Evolutionary conservation across 495 filamentous ascomycete species (phyloP).

Genomic region (Copromyces sp.): DNA sequence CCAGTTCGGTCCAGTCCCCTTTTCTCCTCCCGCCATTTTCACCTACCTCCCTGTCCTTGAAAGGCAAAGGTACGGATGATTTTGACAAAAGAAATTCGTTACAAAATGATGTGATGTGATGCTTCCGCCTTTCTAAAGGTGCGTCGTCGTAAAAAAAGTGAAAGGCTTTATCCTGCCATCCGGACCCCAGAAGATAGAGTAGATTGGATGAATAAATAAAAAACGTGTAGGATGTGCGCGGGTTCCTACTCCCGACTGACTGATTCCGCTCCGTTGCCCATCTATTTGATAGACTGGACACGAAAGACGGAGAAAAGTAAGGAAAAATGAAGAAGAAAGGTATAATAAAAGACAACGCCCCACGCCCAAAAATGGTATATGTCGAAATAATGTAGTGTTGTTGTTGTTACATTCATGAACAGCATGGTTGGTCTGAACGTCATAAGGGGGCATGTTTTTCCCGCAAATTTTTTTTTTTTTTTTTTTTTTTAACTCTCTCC

Average conservation of each 20-base stretch:
- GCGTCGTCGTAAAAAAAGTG: not conserved
- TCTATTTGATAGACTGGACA: not conserved
- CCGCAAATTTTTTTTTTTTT: conserved; percentile 2
- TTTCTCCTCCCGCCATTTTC: not conserved
- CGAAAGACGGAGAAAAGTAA: not conserved
- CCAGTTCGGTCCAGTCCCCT: not conserved
- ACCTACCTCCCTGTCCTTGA: not conserved
- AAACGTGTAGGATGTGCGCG: not conserved
- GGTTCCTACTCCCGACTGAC: not conserved
- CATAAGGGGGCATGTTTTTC: conserved; percentile 12
- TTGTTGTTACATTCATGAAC: conserved; percentile 17
- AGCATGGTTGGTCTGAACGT: conserved; percentile 7
- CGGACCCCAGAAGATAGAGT: not conserved
- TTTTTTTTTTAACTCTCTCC: conserved; percentile 8
- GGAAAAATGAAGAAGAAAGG: not conserved
- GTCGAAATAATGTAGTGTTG: not conserved
- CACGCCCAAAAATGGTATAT: not conserved
- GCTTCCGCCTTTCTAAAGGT: not conserved
- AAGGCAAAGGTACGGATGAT: not conserved
- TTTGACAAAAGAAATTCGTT: not conserved
- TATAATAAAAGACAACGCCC: not conserved
- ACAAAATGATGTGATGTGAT: not conserved
- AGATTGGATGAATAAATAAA: not conserved
- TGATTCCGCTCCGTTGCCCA: not conserved
- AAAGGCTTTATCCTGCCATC: not conserved